Base-by-base conservation (phyloP, 768 basidiomycete species). In the Suillus plorans region DNA sequence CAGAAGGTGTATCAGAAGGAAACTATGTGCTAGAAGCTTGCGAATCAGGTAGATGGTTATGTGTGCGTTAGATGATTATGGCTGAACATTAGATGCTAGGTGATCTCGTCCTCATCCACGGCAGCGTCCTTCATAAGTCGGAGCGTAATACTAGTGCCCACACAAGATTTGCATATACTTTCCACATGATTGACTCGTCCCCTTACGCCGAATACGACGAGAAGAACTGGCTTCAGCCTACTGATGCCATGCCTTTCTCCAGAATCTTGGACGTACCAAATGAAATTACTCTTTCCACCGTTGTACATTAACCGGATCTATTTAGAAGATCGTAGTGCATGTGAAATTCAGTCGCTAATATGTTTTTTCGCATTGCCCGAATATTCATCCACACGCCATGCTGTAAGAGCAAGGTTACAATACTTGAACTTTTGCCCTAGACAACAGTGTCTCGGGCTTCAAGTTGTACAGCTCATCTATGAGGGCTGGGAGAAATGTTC, bases 181-280 rank as follows among this genome's bases (percentile, higher is more conserved):
- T 97, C 76, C 96, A 95, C 69, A 94, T 94, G 92, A 89, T 95
- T 57, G 93, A 97, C 71, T 89, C 84, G 22, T 83, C 84, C 47
- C 89, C 86, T 28, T 77, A 83, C 69, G 91, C 87, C 8, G 77
- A 72, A 47, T 97, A 96, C 64, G 97, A 98, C 66, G 84, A 87
- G 71, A 93, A 92, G 85, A 98, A 97, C 73, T 97, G 96, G 96
- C 79, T 98, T 64, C 96, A 99, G 73, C 95, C 96, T 1, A 94
- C 94, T 4, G 67, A 79, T 12, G 84, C 81, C 14, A 90, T 92
- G 89, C 93, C 95, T 2, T 97, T 98, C 77, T 83, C 87, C 31
- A 83, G 77, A 67, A 77, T 91, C 31, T 71, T 91, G 8, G 75
- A 78, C 7, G 12, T 31, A 12, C 69, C 73, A n/a, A 65, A 66